These are phyloP conservation scores for Collybia mongolica DNA, from an alignment of 768 basidiomycete species.

Conservation along the genomic window DNA sequence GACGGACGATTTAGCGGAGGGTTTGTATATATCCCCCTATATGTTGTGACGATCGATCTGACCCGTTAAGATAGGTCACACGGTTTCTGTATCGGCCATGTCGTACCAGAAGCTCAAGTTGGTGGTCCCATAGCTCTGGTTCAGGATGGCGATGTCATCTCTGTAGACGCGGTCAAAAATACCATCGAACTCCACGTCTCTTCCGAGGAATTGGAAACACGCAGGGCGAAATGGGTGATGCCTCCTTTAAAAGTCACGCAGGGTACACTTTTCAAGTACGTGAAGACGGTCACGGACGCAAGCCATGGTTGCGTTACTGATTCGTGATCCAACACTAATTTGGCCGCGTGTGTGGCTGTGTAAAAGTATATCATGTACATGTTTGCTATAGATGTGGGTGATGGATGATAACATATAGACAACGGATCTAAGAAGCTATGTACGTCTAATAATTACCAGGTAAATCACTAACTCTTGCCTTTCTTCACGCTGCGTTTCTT, in stretches of 20 bases:
- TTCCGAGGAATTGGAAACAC: conserved; percentile 72
- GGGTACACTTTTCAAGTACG: conserved; percentile 88
- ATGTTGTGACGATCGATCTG: conserved; percentile 9
- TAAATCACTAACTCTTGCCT: conserved; percentile 23
- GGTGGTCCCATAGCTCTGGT: conserved; percentile 94
- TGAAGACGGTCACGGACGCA: conserved; percentile 85
- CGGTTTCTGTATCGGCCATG: conserved; percentile 96
- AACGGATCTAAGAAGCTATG: too few relatives aligned
- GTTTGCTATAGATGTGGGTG: too few relatives aligned
- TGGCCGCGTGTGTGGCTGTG: background rate
- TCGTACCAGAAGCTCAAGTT: conserved; percentile 93
- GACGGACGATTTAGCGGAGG: conserved; percentile 99
- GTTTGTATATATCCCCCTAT: conserved; percentile 45
- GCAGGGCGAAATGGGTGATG: conserved; percentile 74
- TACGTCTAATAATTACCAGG: too few relatives aligned
- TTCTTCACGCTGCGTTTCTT: conserved; percentile 86
- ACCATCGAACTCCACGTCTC: conserved; percentile 77
- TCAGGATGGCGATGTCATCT: conserved; percentile 82
- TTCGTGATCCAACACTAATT: conserved; percentile 38
- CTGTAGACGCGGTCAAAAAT: conserved; percentile 87
- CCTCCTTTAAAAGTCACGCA: conserved; percentile 82
- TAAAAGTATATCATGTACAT: background rate
- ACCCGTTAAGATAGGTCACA: conserved; percentile 65
- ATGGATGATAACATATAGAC: too few relatives aligned
- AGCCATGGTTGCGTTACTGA: conserved; percentile 93